Conservation (phyloP, 2,329 filamentous ascomycete genomes). For the Penicillium crustosum region DNA sequence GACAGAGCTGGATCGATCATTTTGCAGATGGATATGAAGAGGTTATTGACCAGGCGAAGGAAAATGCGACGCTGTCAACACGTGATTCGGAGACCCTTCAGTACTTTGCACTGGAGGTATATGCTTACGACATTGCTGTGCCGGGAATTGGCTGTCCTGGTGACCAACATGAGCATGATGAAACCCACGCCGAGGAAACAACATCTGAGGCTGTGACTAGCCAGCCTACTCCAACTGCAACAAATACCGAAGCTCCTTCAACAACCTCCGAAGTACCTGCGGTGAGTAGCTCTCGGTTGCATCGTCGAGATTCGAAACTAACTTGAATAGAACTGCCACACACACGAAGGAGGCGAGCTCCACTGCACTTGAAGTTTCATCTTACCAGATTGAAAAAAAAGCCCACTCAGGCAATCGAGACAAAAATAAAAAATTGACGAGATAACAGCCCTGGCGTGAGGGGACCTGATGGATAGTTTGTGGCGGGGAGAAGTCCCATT, state of each 20-base stretch:
- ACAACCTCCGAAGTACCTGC: slow-evolving; percentile 25
- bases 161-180: slow-evolving; percentile 14
- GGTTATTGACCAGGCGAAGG: slow-evolving; percentile 54
- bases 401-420: not conserved
- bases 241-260: slow-evolving; percentile 14
- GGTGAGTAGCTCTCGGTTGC: slow-evolving; percentile 20
- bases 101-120: slow-evolving; percentile 67
- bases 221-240: slow-evolving; percentile 12
- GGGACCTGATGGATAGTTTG: not conserved
- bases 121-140: slow-evolving; percentile 63
- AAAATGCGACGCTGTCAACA: slow-evolving; percentile 51
- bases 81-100: slow-evolving; percentile 64
- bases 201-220: slow-evolving; percentile 8
- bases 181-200: not conserved
- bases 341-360: slow-evolving; percentile 41
- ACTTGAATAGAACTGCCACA: slow-evolving; percentile 41
- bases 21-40: slow-evolving; percentile 60
- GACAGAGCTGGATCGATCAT: slow-evolving; percentile 62
- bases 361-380: slow-evolving; percentile 36
- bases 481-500: not conserved
- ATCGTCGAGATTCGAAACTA: not conserved
- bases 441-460: not conserved
- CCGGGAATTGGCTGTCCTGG: slow-evolving; percentile 64
- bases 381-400: too few relatives aligned
- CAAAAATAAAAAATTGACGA: not conserved